Base-by-base conservation (phyloP, 441 rosid genomes). In the Lepidium campestre region DNA sequence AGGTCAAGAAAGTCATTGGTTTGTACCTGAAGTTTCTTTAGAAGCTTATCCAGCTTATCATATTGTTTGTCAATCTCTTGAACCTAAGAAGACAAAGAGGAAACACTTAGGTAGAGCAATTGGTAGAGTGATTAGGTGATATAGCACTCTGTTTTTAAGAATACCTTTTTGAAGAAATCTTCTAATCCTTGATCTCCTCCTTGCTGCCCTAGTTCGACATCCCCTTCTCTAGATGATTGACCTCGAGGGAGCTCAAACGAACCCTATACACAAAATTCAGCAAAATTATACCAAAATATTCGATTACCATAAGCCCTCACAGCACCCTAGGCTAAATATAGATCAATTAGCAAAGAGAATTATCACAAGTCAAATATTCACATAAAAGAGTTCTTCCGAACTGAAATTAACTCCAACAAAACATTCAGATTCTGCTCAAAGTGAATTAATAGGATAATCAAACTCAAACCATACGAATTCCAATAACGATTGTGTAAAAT, bases 211-310 rank as follows among this genome's bases (percentile, higher is more conserved):
- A 74, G 35, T 82, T 94, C 99, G 7, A 89, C 68, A 78, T 89
- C 96, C 0, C 71, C 74, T 55, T 79, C 83, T 76, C 87, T 75
- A 27, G 91, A 79, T 62, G 79, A 70, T 45, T 84, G 91, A 70
- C 81, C 89, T 62, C 89, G 83, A 57, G 91, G 96, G 81, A 89
- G 78, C 90, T 93, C 98, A 76, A 85, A 89, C 19, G 99, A 93
- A 7, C 86, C 90, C 97, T 93, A 80, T 0, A 67, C 57, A 4
- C 17, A 25, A 45, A 73, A 68, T 15, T 52, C 34, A n/a, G 27
- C 15, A 55, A 36, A 60, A 15, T 4, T 34, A 11, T 6, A 53
- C 36, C 63, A 53, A 27, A 71, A 44, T 7, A 13, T 19, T 25
- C 14, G 39, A 64, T 18, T 42, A 44, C 14, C 23, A 39, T 6